phyloP scores from a whole-genome alignment of 768 basidiomycete genomes.

The Termitomyces bulborhizus region DNA sequence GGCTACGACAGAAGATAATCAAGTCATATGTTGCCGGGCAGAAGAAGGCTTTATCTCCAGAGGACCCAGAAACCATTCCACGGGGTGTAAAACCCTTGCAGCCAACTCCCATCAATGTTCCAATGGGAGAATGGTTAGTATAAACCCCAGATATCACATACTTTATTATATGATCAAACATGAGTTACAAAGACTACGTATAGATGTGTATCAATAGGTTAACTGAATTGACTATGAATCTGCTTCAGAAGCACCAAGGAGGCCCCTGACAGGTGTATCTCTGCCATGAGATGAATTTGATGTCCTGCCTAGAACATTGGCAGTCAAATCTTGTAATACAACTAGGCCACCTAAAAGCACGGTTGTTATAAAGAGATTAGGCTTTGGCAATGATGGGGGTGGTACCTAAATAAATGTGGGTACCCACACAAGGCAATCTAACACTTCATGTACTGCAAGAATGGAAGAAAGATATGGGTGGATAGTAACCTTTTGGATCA shows the following conservation, averaged over 20 bases:
- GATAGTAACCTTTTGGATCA: constrained; percentile 45
- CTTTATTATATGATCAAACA: not conserved
- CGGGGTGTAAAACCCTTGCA: not conserved
- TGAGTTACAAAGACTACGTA: not conserved
- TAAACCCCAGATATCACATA: not conserved
- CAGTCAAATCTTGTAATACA: constrained; percentile 14
- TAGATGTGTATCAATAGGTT: not conserved
- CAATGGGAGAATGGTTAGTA: constrained; percentile 1
- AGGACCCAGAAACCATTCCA: not conserved
- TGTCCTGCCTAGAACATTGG: constrained; percentile 36
- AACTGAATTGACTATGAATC: not conserved
- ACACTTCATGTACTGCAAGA: constrained; percentile 36
- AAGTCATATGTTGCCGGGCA: not conserved
- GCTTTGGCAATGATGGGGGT: constrained; percentile 34
- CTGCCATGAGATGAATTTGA: constrained; percentile 60
- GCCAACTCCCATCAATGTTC: not conserved
- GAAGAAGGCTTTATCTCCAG: not conserved
- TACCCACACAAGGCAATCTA: not conserved
- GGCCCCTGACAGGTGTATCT: constrained; percentile 36
- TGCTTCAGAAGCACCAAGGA: constrained; percentile 12
- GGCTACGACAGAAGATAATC: not conserved
- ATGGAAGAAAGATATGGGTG: constrained; percentile 48
- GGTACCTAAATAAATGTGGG: constrained; percentile 30
- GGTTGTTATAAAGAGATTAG: constrained; percentile 17
- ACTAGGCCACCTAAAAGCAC: constrained; percentile 4